Evolutionary conservation across 106 monocot species (phyloP).

Genomic region (Dioscorea zingiberensis): DNA sequence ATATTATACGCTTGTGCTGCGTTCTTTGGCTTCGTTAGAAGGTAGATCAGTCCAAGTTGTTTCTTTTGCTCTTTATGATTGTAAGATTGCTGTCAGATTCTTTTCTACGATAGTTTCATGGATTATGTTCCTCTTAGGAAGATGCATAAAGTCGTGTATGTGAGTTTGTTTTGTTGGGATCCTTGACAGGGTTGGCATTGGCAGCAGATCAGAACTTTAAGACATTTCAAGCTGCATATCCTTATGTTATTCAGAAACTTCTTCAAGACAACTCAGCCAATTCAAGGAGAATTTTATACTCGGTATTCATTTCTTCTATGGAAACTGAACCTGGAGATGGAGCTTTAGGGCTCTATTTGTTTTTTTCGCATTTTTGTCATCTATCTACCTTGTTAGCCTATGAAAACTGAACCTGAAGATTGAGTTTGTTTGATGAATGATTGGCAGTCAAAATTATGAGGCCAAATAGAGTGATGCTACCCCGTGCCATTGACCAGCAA

Average conservation of each 20-base stretch:
- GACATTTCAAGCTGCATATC: constrained; percentile 93
- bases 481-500: no score
- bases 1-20: constrained; percentile 73
- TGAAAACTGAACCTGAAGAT: no score
- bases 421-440: no score
- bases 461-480: not conserved
- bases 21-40: constrained; percentile 91
- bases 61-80: not conserved
- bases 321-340: not conserved
- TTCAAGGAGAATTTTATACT: constrained; percentile 61
- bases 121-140: not conserved
- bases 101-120: not conserved
- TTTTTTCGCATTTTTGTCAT: not conserved
- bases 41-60: constrained; percentile 29
- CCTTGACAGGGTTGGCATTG: constrained; percentile 66
- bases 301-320: constrained; percentile 35
- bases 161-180: not conserved
- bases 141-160: not conserved
- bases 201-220: constrained; percentile 80
- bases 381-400: not conserved
- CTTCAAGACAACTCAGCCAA: constrained; percentile 73
- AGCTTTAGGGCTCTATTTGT: not conserved
- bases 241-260: constrained; percentile 83
- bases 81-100: not conserved
- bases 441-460: no score